Conservation (phyloP, 371 early-diverging fungal genomes). For the Dinochytrium kinnereticum region DNA sequence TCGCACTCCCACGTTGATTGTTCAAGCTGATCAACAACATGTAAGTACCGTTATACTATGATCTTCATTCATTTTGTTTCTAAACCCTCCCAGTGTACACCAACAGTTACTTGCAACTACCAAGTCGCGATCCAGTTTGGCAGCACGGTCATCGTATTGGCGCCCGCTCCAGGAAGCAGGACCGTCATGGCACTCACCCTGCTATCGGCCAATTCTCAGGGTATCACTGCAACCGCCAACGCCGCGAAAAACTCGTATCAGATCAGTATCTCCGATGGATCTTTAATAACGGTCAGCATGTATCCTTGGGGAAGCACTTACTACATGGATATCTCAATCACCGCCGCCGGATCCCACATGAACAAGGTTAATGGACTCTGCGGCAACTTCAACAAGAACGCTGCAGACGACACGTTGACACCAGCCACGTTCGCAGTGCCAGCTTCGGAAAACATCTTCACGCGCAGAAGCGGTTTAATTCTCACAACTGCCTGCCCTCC, state of each 20-base stretch:
- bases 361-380: not conserved
- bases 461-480: not conserved
- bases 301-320: not conserved
- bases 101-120: not conserved
- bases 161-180: not conserved
- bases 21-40: constrained; percentile 29
- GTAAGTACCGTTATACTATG: not conserved
- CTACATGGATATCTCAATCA: not conserved
- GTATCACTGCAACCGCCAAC: not conserved
- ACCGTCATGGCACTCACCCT: not conserved
- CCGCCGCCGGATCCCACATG: not conserved
- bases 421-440: not conserved
- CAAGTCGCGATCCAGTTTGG: constrained; percentile 1
- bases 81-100: not conserved
- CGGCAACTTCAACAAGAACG: constrained; percentile 3
- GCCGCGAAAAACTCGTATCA: not conserved
- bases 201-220: not conserved
- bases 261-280: not conserved
- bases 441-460: not conserved
- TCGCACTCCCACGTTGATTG: constrained; percentile 8
- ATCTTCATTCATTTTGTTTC: not conserved
- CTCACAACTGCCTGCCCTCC: not conserved
- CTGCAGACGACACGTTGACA: not conserved
- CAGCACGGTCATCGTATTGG: not conserved
- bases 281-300: not conserved